A percentile compares a stretch with the other conserved stretches of the same genome.
Evolutionary conservation across 169 alveolate species (phyloP).

Genomic region (Plasmodium gallinaceum): DNA sequence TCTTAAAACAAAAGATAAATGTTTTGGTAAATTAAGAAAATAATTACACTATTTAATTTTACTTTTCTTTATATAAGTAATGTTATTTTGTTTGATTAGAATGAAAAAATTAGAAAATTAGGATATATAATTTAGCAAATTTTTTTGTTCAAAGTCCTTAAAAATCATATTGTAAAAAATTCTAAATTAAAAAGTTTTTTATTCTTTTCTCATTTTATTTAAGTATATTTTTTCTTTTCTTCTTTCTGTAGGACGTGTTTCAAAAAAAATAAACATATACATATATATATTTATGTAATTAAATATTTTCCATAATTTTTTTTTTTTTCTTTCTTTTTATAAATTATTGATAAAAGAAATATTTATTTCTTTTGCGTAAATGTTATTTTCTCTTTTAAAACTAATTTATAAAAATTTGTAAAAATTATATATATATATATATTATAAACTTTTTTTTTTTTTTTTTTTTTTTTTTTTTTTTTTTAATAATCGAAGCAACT

Average conservation of each 20-base stretch:
- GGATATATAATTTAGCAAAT: slow-evolving; percentile 28
- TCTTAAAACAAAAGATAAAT: slow-evolving; percentile 43
- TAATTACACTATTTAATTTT: slow-evolving; percentile 4
- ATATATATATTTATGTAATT: not conserved
- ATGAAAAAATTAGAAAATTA: slow-evolving; percentile 27
- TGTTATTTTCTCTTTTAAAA: not conserved
- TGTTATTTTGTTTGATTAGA: slow-evolving; percentile 5
- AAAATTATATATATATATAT: not conserved
- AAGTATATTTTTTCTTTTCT: not conserved
- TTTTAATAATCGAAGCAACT: not conserved
- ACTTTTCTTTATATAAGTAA: not conserved
- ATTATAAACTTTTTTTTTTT: not conserved
- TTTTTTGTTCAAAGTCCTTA: not conserved
- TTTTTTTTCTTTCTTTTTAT: not conserved
- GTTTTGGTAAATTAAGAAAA: slow-evolving; percentile 38
- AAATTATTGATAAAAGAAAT: not conserved
- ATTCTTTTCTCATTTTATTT: no score
- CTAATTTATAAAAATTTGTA: not conserved
- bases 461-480: not conserved
- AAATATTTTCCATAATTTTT: not conserved
- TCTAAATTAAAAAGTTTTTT: no score
- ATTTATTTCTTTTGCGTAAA: not conserved
- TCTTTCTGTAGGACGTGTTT: not conserved
- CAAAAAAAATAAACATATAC: not conserved
- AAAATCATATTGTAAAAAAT: not conserved